Evolutionary conservation across 495 filamentous ascomycete species (phyloP), one percentile per base, ranked within the genome.

Genomic region (Xylaria bambusicola): DNA sequence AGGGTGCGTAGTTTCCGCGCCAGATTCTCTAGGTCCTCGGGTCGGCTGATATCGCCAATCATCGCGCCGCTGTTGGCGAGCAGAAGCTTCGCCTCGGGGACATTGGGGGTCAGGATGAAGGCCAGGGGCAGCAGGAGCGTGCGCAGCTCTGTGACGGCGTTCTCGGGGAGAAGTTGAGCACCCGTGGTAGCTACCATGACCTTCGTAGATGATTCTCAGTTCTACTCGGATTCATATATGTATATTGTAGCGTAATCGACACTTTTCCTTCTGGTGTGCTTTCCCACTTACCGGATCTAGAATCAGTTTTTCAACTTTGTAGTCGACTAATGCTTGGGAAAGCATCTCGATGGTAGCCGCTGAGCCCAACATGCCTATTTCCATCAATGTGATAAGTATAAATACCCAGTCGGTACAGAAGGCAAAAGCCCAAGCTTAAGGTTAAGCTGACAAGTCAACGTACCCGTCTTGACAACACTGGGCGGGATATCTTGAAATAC

Each of bases 181-280:
- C 92, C 92, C 45, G 85, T 90, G 1, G 93, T 97, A 7, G 93
- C 89, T 15, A 97, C 82, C 92, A 98, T 97, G 17, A 98, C 92
- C 89, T 95, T 56, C 40, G 40, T 33, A 36, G 38, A 17, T 7
- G 29, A 40, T 40, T 18, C 23, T 38, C 29, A 52, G 50, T 33
- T 40, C 38, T 26, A 58, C 10, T n/a, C 15, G 1, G 44, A 13
- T 33, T 31, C 35, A 0, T 24, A 12, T 17, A 24, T 18, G 47
- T 24, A 24, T n/a, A 18, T 18, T 18, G 18, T 31, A 8, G 38
- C 6, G n/a, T 44, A 12, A 13, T n/a, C 9, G 13, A n/a, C 0
- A 20, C 3, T 31, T 33, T 10, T 33, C 29, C 29, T 5, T 10
- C 29, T 5, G 29, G 5, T 10, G 29, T 33, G 29, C n/a, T n/a